Evolutionary conservation across 257 asterid species (phyloP), one percentile per base, ranked within the genome.

Genomic region (Gardenia jasminoides): DNA sequence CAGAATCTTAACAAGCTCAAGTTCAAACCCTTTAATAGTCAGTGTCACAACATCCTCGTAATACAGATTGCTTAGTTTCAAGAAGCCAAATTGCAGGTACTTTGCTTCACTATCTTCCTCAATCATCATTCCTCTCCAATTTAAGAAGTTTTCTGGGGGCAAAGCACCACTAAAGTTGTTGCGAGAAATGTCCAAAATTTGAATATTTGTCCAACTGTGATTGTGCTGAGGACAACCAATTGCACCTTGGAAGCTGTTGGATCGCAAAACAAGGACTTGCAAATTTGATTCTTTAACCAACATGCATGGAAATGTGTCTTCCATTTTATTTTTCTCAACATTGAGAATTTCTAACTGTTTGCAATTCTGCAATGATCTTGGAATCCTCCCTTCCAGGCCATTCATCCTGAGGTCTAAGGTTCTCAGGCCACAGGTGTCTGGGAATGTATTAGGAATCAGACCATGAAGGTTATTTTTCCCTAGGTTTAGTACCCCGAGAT

Each of bases 1-100:
- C 59, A 91, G 80, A 48, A 94, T 89, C 80, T 92, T 92, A 80
- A 59, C 85, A 41, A 92, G 87, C 84, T 91, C 87, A 79, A 87
- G 7, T 72, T 92, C 91, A 0, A 74, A 41, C 6, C 98, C 96
- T 89, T 92, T 91, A 56, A 84, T 47, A 76, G 89, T 91, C 20
- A 88, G 82, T 17, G 81, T 85, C 47, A 94, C 92, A 0, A 87
- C 80, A 62, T 91, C 91, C 87, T 87, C 88, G 73, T 92, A 92
- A 85, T 89, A 87, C 0, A 76, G 67, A 15, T 70, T 28, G 54
- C 26, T 79, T 67, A 89, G 46, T 8, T 39, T 13, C 62, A 83
- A 65, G 80, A 83, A 64, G 0, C 16, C 80, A 50, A 67, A 79
- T 11, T 41, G 67, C 75, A 89, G 73, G 73, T 80, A 82, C 41